These are phyloP conservation scores for Coleophoma eucalyptorum DNA, from an alignment of 2,329 filamentous ascomycete species.

Conservation along the genomic window DNA sequence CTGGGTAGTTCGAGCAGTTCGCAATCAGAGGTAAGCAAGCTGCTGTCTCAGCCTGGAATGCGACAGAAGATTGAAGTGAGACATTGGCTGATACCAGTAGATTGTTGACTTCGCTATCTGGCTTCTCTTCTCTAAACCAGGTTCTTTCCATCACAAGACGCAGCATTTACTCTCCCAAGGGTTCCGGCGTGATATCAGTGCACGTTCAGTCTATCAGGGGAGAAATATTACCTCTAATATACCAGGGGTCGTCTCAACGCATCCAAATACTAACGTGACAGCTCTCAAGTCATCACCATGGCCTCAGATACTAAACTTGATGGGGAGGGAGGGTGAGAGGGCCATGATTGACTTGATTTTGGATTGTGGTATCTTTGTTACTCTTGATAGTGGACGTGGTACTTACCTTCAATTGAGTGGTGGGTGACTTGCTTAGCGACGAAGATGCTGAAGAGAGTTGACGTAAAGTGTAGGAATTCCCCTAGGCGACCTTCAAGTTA, in stretches of 20 bases:
- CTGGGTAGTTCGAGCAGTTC: constrained; percentile 42
- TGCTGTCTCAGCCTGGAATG: neutral
- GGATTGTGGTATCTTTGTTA: constrained; percentile 71
- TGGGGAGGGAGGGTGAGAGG: constrained; percentile 71
- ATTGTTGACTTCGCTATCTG: constrained; percentile 76
- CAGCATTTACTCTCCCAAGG: constrained; percentile 82
- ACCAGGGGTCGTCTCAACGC: constrained; percentile 60
- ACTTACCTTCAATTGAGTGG: constrained; percentile 81
- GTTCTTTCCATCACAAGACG: constrained; percentile 43
- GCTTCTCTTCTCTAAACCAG: constrained; percentile 64
- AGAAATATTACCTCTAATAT: constrained; percentile 41
- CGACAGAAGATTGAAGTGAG: neutral
- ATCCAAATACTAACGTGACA: constrained; percentile 67
- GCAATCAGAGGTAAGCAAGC: constrained; percentile 58
- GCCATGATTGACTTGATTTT: constrained; percentile 76
- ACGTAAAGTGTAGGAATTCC: constrained; percentile 17
- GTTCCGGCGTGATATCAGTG: constrained; percentile 50
- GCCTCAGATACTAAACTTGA: constrained; percentile 67
- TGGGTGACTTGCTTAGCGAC: constrained; percentile 29
- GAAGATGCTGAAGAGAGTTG: constrained; percentile 2
- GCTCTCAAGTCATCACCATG: constrained; percentile 68
- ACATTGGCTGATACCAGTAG: constrained; percentile 35
- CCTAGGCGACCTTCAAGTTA: constrained; percentile 20
- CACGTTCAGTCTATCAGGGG: constrained; percentile 13
- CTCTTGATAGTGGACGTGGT: constrained; percentile 52